A percentile compares a stretch with the other conserved stretches of the same genome.
phyloP scores from a whole-genome alignment of 2,329 filamentous ascomycete genomes.

The Exophiala viscosa region DNA sequence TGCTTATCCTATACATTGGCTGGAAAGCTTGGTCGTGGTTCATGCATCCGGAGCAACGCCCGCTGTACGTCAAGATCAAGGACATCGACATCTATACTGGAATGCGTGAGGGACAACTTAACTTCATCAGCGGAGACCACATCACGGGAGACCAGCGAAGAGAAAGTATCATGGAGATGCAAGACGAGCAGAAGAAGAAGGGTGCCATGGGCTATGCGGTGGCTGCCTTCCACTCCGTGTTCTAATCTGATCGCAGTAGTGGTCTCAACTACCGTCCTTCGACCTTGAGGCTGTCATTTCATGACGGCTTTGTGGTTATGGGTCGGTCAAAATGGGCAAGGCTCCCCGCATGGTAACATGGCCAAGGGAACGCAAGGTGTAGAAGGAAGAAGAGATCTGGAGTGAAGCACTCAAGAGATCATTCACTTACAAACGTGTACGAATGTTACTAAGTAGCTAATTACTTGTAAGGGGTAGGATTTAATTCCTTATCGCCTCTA shows the following conservation, averaged over 20 bases:
- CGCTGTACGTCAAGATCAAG: slow-evolving; percentile 31
- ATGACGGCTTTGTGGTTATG: too few relatives aligned
- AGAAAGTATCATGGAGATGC: slow-evolving; percentile 31
- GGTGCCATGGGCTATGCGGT: slow-evolving; percentile 5
- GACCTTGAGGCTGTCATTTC: too few relatives aligned
- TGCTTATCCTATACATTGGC: slow-evolving; percentile 55
- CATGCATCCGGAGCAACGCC: slow-evolving; percentile 28
- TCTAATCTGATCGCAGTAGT: background rate
- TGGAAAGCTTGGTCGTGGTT: slow-evolving; percentile 41
- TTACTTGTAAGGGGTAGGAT: too few relatives aligned
- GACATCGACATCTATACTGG: slow-evolving; percentile 36
- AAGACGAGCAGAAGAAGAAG: slow-evolving; percentile 31
- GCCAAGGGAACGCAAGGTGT: too few relatives aligned
- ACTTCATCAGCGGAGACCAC: slow-evolving; percentile 27
- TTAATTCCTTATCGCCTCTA: too few relatives aligned
- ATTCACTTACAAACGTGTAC: too few relatives aligned
- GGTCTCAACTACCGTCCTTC: too few relatives aligned
- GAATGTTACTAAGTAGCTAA: too few relatives aligned
- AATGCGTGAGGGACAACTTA: slow-evolving; percentile 28
- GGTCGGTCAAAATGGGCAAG: too few relatives aligned
- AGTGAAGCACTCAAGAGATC: too few relatives aligned
- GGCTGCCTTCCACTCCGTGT: slow-evolving; percentile 5
- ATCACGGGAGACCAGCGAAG: slow-evolving; percentile 28
- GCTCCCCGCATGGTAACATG: too few relatives aligned
- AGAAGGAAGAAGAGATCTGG: too few relatives aligned